Evolutionary conservation across 2,329 filamentous ascomycete genomes (phyloP).

Genomic region (Penicillium nordicum): DNA sequence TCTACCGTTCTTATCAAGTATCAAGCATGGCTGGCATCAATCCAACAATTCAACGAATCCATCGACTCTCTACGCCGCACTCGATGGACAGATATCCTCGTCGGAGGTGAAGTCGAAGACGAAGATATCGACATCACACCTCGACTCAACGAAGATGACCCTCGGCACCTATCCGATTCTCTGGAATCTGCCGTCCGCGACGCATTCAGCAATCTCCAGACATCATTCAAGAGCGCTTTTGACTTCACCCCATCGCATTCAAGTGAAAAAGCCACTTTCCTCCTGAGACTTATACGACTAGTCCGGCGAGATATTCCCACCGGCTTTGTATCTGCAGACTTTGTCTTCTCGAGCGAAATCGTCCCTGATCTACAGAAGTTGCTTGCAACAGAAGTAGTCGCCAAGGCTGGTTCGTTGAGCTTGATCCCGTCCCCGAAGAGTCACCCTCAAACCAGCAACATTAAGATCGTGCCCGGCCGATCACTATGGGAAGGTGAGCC

Average conservation of each 20-base stretch:
- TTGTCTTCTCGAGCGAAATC: constrained; percentile 56
- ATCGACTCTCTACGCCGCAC: constrained; percentile 36
- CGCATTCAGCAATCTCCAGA: constrained; percentile 56
- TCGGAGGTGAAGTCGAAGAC: constrained; percentile 42
- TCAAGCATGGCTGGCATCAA: constrained; percentile 67
- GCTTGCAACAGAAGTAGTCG: constrained; percentile 55
- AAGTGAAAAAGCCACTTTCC: constrained; percentile 57
- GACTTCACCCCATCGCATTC: constrained; percentile 44
- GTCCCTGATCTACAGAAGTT: constrained; percentile 63
- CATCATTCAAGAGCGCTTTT: constrained; percentile 42
- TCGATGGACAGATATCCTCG: constrained; percentile 38
- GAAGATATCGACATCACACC: constrained; percentile 32
- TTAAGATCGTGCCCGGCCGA: constrained; percentile 56
- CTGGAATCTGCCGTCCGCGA: constrained; percentile 56
- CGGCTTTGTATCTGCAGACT: constrained; percentile 38
- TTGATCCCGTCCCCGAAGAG: constrained; percentile 14
- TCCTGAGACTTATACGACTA: constrained; percentile 71
- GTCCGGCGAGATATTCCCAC: constrained; percentile 65
- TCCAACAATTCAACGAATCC: constrained; percentile 50
- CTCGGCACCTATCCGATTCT: constrained; percentile 58
- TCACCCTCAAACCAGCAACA: constrained; percentile 30
- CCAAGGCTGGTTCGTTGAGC: constrained; percentile 43
- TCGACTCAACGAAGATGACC: constrained; percentile 69
- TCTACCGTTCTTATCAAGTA: constrained; percentile 62
- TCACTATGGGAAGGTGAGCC: constrained; percentile 78